Evolutionary conservation across 78 protist genomes (phyloP).

Genomic region (Polysphondylium violaceum): DNA sequence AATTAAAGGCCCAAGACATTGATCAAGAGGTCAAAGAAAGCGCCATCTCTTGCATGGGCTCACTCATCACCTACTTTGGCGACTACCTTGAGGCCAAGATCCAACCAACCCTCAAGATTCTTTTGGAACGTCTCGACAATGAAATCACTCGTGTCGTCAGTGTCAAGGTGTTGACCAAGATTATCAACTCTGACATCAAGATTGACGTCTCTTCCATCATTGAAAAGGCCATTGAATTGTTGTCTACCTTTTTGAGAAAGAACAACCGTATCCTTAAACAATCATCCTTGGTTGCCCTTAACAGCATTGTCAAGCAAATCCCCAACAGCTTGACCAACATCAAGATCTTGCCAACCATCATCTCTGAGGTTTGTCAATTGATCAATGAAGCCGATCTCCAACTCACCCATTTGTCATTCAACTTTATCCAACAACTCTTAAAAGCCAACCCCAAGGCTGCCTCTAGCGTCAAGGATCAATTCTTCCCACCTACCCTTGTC

Average conservation of each 20-base stretch:
- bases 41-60: conserved; percentile 88
- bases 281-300: conserved; percentile 49
- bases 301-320: conserved; percentile 30
- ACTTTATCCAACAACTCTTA: conserved; percentile 49
- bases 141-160: conserved; percentile 93
- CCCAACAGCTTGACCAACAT: not conserved
- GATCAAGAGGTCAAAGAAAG: conserved; percentile 97
- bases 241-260: conserved; percentile 70
- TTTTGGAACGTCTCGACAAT: conserved; percentile 90
- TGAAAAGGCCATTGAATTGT: conserved; percentile 26
- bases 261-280: conserved; percentile 80
- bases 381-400: conserved; percentile 87
- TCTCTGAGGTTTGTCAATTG: conserved; percentile 31
- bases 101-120: conserved; percentile 43
- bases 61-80: conserved; percentile 83
- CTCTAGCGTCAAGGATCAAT: conserved; percentile 21
- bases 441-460: not conserved
- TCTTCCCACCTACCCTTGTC: conserved; percentile 69
- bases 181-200: conserved; percentile 13
- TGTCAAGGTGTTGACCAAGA: conserved; percentile 70
- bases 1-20: conserved; percentile 89
- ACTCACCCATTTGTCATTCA: conserved; percentile 83
- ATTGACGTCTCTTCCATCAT: conserved; percentile 53
- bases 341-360: conserved; percentile 8
- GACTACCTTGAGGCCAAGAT: conserved; percentile 38